Percentiles rank a stretch among this genome's conserved stretches.
These are phyloP conservation scores for Bothriochloa decipiens DNA, from an alignment of 176 grass and related monocot species.

Conservation along the genomic window DNA sequence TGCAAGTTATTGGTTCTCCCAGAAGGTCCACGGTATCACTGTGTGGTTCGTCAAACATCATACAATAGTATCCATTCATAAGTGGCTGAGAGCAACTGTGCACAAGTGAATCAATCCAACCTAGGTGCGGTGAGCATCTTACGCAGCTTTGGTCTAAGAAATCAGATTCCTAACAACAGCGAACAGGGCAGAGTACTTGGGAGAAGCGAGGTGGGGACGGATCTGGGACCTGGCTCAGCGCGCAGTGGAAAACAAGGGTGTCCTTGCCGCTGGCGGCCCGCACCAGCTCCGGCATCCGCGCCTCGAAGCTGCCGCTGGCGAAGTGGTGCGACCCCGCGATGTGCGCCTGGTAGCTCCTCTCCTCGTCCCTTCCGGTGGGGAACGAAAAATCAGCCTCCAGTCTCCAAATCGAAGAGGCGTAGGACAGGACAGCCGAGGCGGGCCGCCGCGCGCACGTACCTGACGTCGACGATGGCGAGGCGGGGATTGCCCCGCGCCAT, in stretches of 20 bases:
- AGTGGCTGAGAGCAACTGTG: no score
- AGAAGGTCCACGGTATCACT: not conserved
- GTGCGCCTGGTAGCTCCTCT: conserved; percentile 81
- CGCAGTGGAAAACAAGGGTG: conserved; percentile 96
- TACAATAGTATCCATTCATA: no score
- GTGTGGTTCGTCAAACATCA: not conserved
- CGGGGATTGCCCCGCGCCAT: conserved; percentile 53
- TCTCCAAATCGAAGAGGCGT: not conserved
- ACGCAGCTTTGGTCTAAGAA: not conserved
- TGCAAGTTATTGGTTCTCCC: not conserved
- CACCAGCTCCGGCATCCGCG: conserved; percentile 64
- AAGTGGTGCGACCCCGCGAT: conserved; percentile 82
- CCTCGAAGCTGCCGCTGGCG: conserved; percentile 72
- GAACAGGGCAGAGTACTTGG: not conserved
- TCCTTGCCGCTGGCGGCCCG: conserved; percentile 62
- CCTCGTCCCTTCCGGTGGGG: conserved; percentile 67
- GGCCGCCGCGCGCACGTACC: no score
- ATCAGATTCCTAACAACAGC: not conserved
- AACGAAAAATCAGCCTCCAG: not conserved
- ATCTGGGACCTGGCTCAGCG: conserved; percentile 75
- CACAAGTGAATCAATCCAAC: not conserved
- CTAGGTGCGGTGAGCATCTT: not conserved
- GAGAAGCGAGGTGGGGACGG: not conserved
- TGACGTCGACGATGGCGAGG: conserved; percentile 78
- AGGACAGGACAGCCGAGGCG: not conserved